Percentiles rank a stretch among this genome's conserved stretches.
Evolutionary conservation across 495 filamentous ascomycete species (phyloP).

Genomic region (Penicillium turbatum): DNA sequence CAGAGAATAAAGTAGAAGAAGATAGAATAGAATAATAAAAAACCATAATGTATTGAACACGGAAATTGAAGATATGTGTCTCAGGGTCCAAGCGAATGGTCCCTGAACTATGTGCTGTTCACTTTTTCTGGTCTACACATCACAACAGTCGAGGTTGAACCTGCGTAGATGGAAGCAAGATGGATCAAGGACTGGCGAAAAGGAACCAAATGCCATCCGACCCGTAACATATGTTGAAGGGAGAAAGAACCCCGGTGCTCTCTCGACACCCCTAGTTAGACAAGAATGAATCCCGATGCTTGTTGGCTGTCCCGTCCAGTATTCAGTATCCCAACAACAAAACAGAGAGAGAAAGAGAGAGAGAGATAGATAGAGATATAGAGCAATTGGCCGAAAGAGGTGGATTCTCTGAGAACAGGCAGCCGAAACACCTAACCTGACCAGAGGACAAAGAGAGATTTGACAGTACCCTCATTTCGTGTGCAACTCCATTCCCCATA

Average conservation of each 20-base stretch:
- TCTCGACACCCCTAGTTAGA: background rate
- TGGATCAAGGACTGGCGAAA: constrained; percentile 30
- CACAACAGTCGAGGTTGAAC: constrained; percentile 19
- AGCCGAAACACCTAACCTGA: constrained; percentile 9
- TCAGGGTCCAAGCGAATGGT: constrained; percentile 13
- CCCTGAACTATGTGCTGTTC: constrained; percentile 24
- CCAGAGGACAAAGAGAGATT: background rate
- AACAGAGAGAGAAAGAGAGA: too few species aligned
- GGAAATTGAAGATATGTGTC: constrained; percentile 20
- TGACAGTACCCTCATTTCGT: background rate
- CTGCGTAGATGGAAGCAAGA: constrained; percentile 19
- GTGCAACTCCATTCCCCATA: constrained; percentile 9
- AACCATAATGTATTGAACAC: constrained; percentile 20
- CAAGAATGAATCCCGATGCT: constrained; percentile 9
- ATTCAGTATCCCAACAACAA: constrained; percentile 5
- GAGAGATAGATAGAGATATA: too few species aligned
- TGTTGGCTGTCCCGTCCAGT: constrained; percentile 5
- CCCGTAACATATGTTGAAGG: constrained; percentile 24
- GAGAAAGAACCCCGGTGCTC: constrained; percentile 2
- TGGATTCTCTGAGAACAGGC: background rate
- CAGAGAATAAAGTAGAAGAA: background rate
- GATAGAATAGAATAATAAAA: constrained; percentile 14
- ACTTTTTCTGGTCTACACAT: constrained; percentile 31
- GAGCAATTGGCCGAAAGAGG: constrained; percentile 1
- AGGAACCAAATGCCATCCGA: constrained; percentile 37